Base-by-base conservation (phyloP, 352 stramenopile species). In the Globisporangium spinosum region DNA sequence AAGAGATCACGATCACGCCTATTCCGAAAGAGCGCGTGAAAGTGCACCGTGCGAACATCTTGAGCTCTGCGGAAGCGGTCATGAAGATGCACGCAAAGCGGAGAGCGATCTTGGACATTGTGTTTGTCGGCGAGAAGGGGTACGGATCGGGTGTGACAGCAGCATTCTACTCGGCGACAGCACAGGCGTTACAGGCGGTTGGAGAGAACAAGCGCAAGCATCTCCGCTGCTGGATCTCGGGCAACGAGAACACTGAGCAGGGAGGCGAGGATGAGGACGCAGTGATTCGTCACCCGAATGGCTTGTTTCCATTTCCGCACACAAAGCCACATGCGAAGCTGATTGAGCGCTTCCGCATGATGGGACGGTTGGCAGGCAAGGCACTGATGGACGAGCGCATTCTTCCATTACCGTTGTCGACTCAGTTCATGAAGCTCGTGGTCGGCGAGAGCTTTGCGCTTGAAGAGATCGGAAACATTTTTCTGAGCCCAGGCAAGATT, bases 21-120 rank as follows among this genome's bases (percentile, higher is more conserved):
- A 87, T 95, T 47, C 87, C 87, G 10, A 95, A 94, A 70, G 86
- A 95, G 60, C 86, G 86, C n/a, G 88, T 93, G 58, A 94, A 93
- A 40, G 85, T 95, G 9, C 74, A 90, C 62, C 84, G 88, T 22
- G 75, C 76, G 20, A 91, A 91, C 47, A 87, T 95, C 51, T 62
- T 95, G 40, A 77, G 79, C 55, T 93, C 85, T 0, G 88, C 88
- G 0, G 85, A 95, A 23, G 80, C 79, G 3, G 78, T 94, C 6
- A 93, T 95, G 84, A 91, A 94, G 70, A 90, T 93, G 80, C 86
- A 95, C 34, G 82, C 74, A 4, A 94, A 94, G 70, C 85, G 86
- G 3, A 91, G 90, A 69, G 85, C 86, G 29, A 86, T 95, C 22
- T 64, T 95, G 35, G 88, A 95, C 70, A 83, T 95, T 53, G 82